Base-by-base conservation (phyloP, 1,284 basidiomycete genomes). In the Trichosporon ovoides region DNA sequence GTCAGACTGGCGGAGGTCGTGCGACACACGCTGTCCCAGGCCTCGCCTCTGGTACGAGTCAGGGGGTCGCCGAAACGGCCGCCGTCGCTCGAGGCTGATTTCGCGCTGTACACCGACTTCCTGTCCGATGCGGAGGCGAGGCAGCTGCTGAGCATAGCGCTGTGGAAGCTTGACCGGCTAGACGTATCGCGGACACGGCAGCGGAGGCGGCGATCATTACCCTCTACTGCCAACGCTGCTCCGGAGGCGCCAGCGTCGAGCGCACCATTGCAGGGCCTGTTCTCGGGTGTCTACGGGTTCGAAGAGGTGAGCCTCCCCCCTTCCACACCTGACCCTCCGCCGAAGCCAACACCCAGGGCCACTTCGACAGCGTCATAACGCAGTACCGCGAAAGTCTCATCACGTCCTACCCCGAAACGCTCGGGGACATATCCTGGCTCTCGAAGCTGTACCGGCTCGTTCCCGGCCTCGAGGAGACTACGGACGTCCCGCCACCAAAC, bases 281-380 rank as follows among this genome's bases (percentile, higher is more conserved):
- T 93, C 72, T 72, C 84, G 31, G 79, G 81, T 20, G 81, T 78
- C 60, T 92, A 91, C 70, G 81, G 84, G 24, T 93, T 91, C 70
- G 83, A 89, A 71, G 82, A 88, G 81, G 89, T 87, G 68, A 61
- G 80, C 70, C n/a, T n/a, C 56, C 19, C 19, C 19, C 2, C 19
- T 13, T 9, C 3, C 16, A 12, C 6, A n/a, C n/a, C n/a, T n/a
- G n/a, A n/a, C n/a, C n/a, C n/a, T n/a, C n/a, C n/a, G n/a, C 33
- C 22, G 10, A 19, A 19, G 24, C 40, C 38, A 40, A 51, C 31
- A 7, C 24, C 14, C 57, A 84, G 87, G 88, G 88, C 20, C 91
- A 94, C 72, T 93, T 85, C 67, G 91, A 94, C 72, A 86, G 87
- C 18, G 91, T 94, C 20, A 93, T 94, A 60, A 83, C 81, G 63